phyloP scores from a whole-genome alignment of 2,329 filamentous ascomycete genomes.

The Trichothecium roseum region DNA sequence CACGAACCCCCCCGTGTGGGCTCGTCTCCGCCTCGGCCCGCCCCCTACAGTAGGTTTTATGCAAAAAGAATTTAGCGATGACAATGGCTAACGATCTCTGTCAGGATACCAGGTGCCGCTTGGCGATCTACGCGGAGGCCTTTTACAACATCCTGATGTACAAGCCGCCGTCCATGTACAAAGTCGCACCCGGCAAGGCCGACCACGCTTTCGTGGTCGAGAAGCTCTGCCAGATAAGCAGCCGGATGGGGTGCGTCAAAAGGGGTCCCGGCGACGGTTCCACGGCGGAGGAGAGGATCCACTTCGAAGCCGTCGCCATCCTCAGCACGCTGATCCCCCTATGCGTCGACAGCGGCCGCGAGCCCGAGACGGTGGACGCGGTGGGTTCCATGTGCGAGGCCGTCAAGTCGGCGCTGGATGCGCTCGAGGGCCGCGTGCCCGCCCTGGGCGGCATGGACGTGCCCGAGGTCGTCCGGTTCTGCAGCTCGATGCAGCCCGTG shows the following conservation, averaged over 20 bases:
- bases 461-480: slow-evolving; percentile 10
- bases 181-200: slow-evolving; percentile 26
- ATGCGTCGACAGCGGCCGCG: slow-evolving; percentile 12
- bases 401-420: slow-evolving; percentile 15
- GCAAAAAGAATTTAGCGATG: too few species aligned
- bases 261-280: slow-evolving; percentile 17
- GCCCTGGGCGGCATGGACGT: slow-evolving; percentile 5
- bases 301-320: slow-evolving; percentile 31
- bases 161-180: slow-evolving; percentile 39
- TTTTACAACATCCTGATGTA: slow-evolving; percentile 40
- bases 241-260: slow-evolving; percentile 30
- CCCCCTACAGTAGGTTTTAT: slow-evolving; percentile 38
- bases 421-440: slow-evolving; percentile 11
- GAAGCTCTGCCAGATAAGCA: slow-evolving; percentile 28
- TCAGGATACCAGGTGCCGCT: slow-evolving; percentile 38
- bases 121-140: slow-evolving; percentile 37
- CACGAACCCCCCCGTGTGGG: slow-evolving; percentile 25
- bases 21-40: slow-evolving; percentile 39
- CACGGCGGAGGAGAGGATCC: slow-evolving; percentile 30
- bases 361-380: slow-evolving; percentile 11
- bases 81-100: slow-evolving; percentile 7
- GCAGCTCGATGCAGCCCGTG: slow-evolving; percentile 24
- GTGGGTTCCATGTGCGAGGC: slow-evolving; percentile 17
- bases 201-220: slow-evolving; percentile 36
- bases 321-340: slow-evolving; percentile 25